Base-by-base conservation (phyloP, 345 rosid species). In the Lepidium aucheri region DNA sequence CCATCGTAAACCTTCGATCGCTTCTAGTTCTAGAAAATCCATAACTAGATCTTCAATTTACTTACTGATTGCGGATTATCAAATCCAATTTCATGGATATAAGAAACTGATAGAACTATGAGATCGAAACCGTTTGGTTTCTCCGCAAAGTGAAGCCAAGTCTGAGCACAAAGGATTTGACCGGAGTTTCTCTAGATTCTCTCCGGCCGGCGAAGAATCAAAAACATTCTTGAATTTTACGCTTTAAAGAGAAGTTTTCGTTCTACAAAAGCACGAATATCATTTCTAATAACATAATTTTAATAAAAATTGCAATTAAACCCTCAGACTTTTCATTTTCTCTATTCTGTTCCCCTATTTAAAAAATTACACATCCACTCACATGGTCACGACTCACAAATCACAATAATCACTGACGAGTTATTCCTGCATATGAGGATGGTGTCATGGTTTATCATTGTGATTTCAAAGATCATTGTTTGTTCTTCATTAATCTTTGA, bases 1-100 rank as follows among this genome's bases (percentile, higher is more conserved):
- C 99, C 97, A 94, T 3, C 99, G 82, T 7, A 94, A 81, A 9
- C 97, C 95, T 16, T 94, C 99, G 78, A 87, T 94, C 63, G 86
- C 86, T 69, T 94, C 99, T 36, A 94, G 69, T 36, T 94, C 99
- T 33, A 76, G 39, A 74, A 94, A 94, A 83, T 90, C 97, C 99
- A 94, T 90, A 7, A 0, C 32, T 33, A 65, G 72, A 64, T 76
- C 74, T 70, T 36, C 49, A 44, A 41, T 51, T 60, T 35, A 28
- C 7, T 28, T 28, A 46, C 26, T 30, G 53, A 9, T 40, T 50
- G 24, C 8, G 60, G 8, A 59, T 28, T 28, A 17, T 52, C 32
- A 41, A 50, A 51, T 15, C 50, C 66, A 2, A 1, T 9, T 5
- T 26, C 68, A 51, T 39, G 30, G 69, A 64, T 51, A 49, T 36